Conservation (phyloP, 495 filamentous ascomycete species). For the Talaromyces trachyspermus region DNA sequence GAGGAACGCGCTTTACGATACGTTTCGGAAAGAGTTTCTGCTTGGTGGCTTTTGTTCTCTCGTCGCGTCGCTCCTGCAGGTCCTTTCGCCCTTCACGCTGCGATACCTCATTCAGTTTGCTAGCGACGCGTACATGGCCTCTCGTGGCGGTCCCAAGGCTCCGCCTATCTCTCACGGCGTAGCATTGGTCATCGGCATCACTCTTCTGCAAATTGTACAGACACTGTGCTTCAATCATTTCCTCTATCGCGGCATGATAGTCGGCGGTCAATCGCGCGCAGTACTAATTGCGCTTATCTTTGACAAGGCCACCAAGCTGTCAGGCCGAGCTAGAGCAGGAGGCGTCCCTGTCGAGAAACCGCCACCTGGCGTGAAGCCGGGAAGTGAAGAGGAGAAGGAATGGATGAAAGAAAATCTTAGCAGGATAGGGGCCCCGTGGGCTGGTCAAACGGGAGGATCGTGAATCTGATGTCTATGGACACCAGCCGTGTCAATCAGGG, state of each 20-base stretch:
- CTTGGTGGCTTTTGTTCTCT: background rate
- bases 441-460: conserved; percentile 85
- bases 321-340: background rate
- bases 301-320: background rate
- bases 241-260: background rate
- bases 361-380: conserved; percentile 26
- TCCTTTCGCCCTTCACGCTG: background rate
- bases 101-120: background rate
- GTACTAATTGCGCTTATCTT: background rate
- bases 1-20: background rate
- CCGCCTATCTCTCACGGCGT: background rate
- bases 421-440: too few species aligned
- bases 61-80: background rate
- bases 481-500: conserved; percentile 85
- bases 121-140: background rate
- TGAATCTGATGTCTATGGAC: conserved; percentile 90
- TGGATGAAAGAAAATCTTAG: too few species aligned
- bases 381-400: too few species aligned
- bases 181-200: background rate
- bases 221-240: conserved; percentile 1
- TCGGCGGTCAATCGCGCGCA: background rate
- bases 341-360: conserved; percentile 18
- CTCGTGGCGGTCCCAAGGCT: background rate
- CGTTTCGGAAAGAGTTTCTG: background rate
- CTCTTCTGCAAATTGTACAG: background rate